Evolutionary conservation across 352 stramenopile species (phyloP), one percentile per base, ranked within the genome.

Genomic region (Globisporangium nodosum): DNA sequence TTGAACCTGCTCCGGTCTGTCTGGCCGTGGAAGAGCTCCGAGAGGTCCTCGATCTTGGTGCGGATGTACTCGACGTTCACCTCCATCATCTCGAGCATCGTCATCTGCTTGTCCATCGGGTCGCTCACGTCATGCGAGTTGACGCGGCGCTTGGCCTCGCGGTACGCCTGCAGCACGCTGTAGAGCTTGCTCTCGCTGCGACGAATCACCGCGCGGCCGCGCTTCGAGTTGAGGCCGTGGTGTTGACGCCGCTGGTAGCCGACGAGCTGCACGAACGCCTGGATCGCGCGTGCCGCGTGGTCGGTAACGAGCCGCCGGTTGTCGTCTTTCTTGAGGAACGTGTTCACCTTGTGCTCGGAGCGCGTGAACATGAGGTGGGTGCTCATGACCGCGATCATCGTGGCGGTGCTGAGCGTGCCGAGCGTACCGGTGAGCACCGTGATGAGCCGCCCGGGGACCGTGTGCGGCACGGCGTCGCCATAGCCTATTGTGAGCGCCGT

Each of bases 1-100:
- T 68, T 58, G 39, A 51, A 48, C 11, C 43, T 55, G 49, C 53
- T 55, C 24, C 64, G 61, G 24, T 78, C 59, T 20, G 65, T 37
- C 49, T 78, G 69, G 33, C 56, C 37, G 55, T 81, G 71, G 50
- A 81, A 76, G 46, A 75, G 65, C 56, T 80, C 63, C 18, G 74
- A 74, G 16, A 91, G 60, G 43, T 88, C 77, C 64, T 91, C 78
- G 53, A 91, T 86, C 63, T 88, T 87, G 47, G 75, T 88, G 48
- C 81, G 78, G 40, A 91, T 88, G 60, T 91, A 87, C 68, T 88
- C 81, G 54, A 90, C 76, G 55, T 92, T 90, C 27, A 90, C 82
- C 50, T 92, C 80, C 79, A 92, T 88, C 78, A 88, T 90, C 65
- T 92, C 82, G 24, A 92, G 71, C 80, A 92, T 88, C 24, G 78